Evolutionary conservation across 2,329 filamentous ascomycete species (phyloP).

Genomic region (Ophiognomonia clavigignenti-juglandacearum): DNA sequence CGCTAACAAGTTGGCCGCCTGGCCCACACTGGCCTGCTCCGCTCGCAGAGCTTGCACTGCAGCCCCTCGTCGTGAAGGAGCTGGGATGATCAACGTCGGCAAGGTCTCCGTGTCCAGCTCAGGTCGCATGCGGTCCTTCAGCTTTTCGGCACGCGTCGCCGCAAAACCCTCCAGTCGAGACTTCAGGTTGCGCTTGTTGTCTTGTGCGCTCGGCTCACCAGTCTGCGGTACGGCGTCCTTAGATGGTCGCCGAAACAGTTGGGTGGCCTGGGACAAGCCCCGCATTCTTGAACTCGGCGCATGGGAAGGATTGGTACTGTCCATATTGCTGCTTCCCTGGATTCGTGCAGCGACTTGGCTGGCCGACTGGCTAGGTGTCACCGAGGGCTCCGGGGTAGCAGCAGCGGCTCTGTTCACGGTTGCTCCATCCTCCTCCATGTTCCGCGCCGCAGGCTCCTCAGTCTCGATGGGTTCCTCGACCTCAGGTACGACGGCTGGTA

Average conservation of each 20-base stretch:
- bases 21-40: constrained; percentile 37
- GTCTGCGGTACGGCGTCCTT: constrained; percentile 1
- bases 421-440: constrained; percentile 5
- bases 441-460: constrained; percentile 22
- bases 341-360: constrained; percentile 13
- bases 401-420: constrained; percentile 7
- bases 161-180: constrained; percentile 57
- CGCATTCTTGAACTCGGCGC: constrained; percentile 22
- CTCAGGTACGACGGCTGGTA: constrained; percentile 25
- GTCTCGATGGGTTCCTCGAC: constrained; percentile 27
- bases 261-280: constrained; percentile 24
- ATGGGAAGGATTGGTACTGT: not conserved
- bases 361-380: constrained; percentile 17
- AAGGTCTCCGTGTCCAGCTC: constrained; percentile 50
- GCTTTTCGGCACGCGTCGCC: constrained; percentile 53
- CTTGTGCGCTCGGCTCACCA: constrained; percentile 15
- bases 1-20: not conserved
- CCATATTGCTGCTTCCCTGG: not conserved
- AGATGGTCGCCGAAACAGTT: constrained; percentile 22
- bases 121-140: constrained; percentile 52
- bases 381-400: constrained; percentile 14
- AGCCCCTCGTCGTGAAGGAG: constrained; percentile 53
- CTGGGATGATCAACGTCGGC: constrained; percentile 57
- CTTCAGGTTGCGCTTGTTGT: constrained; percentile 48
- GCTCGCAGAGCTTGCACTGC: constrained; percentile 53